Base-by-base conservation (phyloP, 1,139 yeast species). In the Nakaseomyces uthaithaninus region DNA sequence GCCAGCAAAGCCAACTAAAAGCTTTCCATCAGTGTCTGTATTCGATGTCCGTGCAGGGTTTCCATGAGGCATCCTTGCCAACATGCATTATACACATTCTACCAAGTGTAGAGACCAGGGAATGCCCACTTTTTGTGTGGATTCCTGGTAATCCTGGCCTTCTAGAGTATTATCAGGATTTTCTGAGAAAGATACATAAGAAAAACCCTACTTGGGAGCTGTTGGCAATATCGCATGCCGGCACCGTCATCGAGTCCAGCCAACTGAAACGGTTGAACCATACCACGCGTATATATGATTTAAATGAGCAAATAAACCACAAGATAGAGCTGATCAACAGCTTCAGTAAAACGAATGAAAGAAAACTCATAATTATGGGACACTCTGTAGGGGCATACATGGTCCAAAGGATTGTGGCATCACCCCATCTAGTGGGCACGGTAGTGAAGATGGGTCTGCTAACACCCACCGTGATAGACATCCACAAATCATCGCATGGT, bases 101-200 rank as follows among this genome's bases (percentile, higher is more conserved):
- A 10, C 36, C 39, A 4, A 16, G 42, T 16, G 26, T 12, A 3
- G 27, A 26, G 4, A 18, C 11, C 9, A 9, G 11, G 10, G 28
- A 25, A 7, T 42, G 53, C 15, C 65, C 66, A 3, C 48, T 72
- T 33, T 55, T 77, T 27, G 60, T 73, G 17, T 65, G 77, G 50
- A 68, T 78, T n/a, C 84, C 85, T 0, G 85, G 85, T 0, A 78
- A 78, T 50, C 85, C 85, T 0, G 85, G 84, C 0, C 53, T 78
- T 12, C 67, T 74, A 18, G 79, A 75, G 45, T 77, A 68, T 53
- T 78, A 78, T 54, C 63, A 64, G 17, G 69, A 71, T 2, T 75
- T 72, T 51, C 57, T 77, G 35, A 62, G 63, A 26, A 54, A 65
- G 27, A 55, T 78, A 38, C 75, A 74, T 40, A 45, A 54, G 25